These are phyloP conservation scores for Daldinia sp. DNA, from an alignment of 2,329 filamentous ascomycete genomes.

Conservation along the genomic window DNA sequence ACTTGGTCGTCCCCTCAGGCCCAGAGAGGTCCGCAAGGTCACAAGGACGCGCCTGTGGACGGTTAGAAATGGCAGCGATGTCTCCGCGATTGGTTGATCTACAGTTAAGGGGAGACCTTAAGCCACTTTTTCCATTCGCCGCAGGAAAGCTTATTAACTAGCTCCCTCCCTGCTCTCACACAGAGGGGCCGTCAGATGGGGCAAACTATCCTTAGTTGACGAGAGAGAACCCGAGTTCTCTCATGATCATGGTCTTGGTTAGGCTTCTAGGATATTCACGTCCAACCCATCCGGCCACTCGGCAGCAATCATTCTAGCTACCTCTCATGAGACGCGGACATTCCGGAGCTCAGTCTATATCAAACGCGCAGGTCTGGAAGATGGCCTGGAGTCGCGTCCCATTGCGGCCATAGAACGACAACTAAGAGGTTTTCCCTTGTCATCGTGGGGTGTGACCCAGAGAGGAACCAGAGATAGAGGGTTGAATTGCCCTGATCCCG, in stretches of 20 bases:
- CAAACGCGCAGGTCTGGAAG: slow-evolving; percentile 12
- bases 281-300: slow-evolving; percentile 8
- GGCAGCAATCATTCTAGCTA: slow-evolving; percentile 3
- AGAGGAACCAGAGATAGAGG: background rate
- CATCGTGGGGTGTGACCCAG: background rate
- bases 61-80: slow-evolving; percentile 22
- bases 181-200: background rate
- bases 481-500: background rate
- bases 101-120: slow-evolving; percentile 13
- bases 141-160: slow-evolving; percentile 11
- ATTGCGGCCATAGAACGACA: background rate
- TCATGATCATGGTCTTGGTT: slow-evolving; percentile 7
- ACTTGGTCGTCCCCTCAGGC: slow-evolving; percentile 31
- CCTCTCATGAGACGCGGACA: slow-evolving; percentile 11
- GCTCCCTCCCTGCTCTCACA: slow-evolving; percentile 9
- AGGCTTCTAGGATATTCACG: slow-evolving; percentile 9
- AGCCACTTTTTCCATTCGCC: slow-evolving; percentile 6
- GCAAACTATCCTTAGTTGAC: slow-evolving; percentile 8
- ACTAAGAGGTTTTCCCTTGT: slow-evolving; percentile 8
- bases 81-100: slow-evolving; percentile 23
- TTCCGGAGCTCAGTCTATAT: slow-evolving; percentile 20
- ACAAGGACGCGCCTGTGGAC: slow-evolving; percentile 30
- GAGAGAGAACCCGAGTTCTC: slow-evolving; percentile 4
- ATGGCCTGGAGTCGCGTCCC: slow-evolving; percentile 8
- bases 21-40: slow-evolving; percentile 28